phyloP scores from a whole-genome alignment of 768 basidiomycete genomes.

The Russula sp. region DNA sequence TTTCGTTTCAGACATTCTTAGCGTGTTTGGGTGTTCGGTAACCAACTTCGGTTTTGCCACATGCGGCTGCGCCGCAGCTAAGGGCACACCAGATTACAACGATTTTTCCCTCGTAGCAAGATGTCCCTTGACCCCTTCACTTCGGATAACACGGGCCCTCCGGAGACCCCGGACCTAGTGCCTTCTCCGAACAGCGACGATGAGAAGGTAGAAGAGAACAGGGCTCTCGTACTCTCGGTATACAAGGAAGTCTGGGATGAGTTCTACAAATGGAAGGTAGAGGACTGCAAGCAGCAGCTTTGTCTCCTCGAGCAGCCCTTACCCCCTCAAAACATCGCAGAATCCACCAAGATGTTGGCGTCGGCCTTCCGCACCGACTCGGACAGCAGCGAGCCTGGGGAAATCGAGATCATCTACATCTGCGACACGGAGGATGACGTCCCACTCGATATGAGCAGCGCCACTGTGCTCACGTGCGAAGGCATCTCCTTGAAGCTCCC shows the following conservation, averaged over 20 bases:
- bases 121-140: constrained; percentile 2
- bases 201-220: constrained; percentile 1
- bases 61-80: neutral
- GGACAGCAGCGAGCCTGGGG: neutral
- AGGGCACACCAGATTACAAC: neutral
- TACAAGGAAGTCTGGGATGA: constrained; percentile 34
- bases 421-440: constrained; percentile 21
- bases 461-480: constrained; percentile 10
- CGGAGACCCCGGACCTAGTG: neutral
- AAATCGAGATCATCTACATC: constrained; percentile 11
- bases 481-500: constrained; percentile 1
- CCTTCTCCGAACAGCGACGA: neutral
- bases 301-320: constrained; percentile 21
- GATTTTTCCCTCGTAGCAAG: neutral
- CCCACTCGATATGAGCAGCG: constrained; percentile 2
- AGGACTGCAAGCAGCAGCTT: constrained; percentile 28
- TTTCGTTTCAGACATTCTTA: neutral
- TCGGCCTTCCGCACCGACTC: neutral
- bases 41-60: too few species aligned
- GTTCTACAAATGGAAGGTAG: constrained; percentile 33
- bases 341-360: neutral
- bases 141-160: neutral
- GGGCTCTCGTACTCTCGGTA: constrained; percentile 16
- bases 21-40: neutral
- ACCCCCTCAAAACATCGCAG: constrained; percentile 10